Evolutionary conservation across 2,329 filamentous ascomycete genomes (phyloP), one percentile per base, ranked within the genome.

Genomic region (Talaromyces sp.): DNA sequence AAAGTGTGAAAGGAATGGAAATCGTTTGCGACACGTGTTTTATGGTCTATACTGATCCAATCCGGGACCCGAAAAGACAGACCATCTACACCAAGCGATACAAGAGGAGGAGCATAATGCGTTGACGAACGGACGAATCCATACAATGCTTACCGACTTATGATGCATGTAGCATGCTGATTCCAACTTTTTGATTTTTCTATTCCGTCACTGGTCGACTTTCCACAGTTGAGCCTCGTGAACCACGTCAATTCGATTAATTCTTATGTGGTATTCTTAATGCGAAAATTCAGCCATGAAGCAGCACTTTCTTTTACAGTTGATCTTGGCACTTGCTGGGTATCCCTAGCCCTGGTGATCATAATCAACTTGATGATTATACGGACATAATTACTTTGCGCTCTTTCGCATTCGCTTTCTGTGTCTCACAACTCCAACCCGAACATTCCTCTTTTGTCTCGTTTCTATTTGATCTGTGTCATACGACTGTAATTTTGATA

Each of bases 111-210:
- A 62, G 60, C 47, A 62, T 62, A 62, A 52, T 62, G 60, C 60
- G 49, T 52, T 57, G 49, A 63, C 41, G 31, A 56, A 62, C 45
- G 47, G 37, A 62, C 39, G 49, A 54, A 43, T 45, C 31, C 11
- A 59, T 59, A 59, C 56, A 59, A 43, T 56, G 37, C 60, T 56
- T 62, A 52, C 41, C 16, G 24, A 62, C 7, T 62, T 24, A 62
- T 39, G 58, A 65, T 65, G 58, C 63, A 62, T 65, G 49, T 27
- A 41, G 45, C 35, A 65, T 65, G 58, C 57, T 27, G 19, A 50
- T 45, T 43, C 52, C 37, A 13, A 45, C 56, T 59, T 41, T 19
- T 24, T 43, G 22, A 43, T 41, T 62, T 31, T 49, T 56, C 52
- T 41, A 43, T 50, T 37, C 24, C 14, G 22, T 41, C 22, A 19